Evolutionary conservation across 768 basidiomycete genomes (phyloP).

Genomic region (Lentinula boryana): DNA sequence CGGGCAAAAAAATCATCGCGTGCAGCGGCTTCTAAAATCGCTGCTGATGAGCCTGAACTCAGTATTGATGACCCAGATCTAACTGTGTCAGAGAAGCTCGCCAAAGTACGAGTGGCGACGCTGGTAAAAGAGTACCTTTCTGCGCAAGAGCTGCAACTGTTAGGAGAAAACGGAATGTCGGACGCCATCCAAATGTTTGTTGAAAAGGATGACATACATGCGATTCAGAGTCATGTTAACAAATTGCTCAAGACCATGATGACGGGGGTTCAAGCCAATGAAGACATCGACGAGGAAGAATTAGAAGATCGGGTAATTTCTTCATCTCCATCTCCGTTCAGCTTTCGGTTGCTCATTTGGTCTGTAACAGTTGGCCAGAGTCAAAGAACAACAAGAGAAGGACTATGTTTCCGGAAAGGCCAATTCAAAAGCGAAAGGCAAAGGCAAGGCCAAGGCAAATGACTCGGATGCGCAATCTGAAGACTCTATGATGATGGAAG

Average conservation of each 20-base stretch:
- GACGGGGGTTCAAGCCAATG: conserved; percentile 56
- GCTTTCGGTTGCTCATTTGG: not conserved
- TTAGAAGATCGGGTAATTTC: conserved; percentile 64
- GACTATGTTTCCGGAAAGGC: conserved; percentile 47
- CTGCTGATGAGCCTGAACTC: conserved; percentile 71
- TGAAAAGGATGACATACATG: conserved; percentile 95
- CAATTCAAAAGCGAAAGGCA: conserved; percentile 34
- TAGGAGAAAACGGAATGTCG: conserved; percentile 87
- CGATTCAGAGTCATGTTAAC: conserved; percentile 74
- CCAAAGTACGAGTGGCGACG: conserved; percentile 78
- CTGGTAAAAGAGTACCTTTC: conserved; percentile 89
- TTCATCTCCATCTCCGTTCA: not conserved
- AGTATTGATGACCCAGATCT: conserved; percentile 75
- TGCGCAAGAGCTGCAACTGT: conserved; percentile 88
- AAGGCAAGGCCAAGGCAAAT: conserved; percentile 51
- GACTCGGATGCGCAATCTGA: conserved; percentile 46
- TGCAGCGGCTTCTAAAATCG: conserved; percentile 44
- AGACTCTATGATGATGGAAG: conserved; percentile 78
- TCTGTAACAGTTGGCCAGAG: conserved; percentile 50
- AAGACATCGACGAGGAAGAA: conserved; percentile 55
- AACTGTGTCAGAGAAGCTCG: conserved; percentile 63
- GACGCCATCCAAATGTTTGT: conserved; percentile 95
- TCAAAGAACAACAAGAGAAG: conserved; percentile 65
- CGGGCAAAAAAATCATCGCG: conserved; percentile 60
- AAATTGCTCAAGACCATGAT: conserved; percentile 54